Evolutionary conservation across 805 yeast genomes (phyloP).

Genomic region (Zygoascus bituminiphila): DNA sequence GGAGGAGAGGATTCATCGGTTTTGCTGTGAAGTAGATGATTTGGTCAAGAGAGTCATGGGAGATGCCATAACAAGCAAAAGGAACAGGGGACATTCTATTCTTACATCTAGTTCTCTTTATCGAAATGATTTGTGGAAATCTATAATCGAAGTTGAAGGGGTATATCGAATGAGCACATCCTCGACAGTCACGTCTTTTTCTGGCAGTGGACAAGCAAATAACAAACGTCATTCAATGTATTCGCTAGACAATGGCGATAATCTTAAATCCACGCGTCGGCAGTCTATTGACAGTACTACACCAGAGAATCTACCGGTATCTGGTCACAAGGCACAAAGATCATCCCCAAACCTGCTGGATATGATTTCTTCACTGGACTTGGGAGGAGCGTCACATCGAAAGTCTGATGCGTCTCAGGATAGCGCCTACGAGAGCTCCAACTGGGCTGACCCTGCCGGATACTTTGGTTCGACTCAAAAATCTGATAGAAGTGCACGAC

Average conservation of each 20-base stretch:
- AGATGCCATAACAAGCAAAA: conserved; percentile 19
- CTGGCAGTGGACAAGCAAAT: not conserved
- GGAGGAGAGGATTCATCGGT: conserved; percentile 31
- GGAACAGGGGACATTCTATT: conserved; percentile 18
- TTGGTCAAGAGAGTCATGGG: conserved; percentile 19
- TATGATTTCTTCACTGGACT: conserved; percentile 17
- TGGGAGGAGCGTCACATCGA: not conserved
- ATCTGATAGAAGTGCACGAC: conserved; percentile 1
- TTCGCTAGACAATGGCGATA: not conserved
- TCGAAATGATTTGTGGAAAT: conserved; percentile 20
- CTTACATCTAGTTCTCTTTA: conserved; percentile 16
- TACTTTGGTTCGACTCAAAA: not conserved
- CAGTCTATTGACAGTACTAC: conserved; percentile 1
- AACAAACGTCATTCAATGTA: not conserved
- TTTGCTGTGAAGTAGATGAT: conserved; percentile 26
- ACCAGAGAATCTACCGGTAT: conserved; percentile 1
- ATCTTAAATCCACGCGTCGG: not conserved
- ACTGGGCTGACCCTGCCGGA: conserved; percentile 1
- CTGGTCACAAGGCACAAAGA: conserved; percentile 12
- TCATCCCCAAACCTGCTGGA: conserved; percentile 21
- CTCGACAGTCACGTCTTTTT: not conserved
- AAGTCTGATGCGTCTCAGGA: not conserved
- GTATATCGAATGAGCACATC: conserved; percentile 10
- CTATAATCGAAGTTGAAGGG: conserved; percentile 17
- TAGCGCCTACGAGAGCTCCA: not conserved